Evolutionary conservation across 768 basidiomycete species (phyloP).

Genomic region (Baorangia bicolor): DNA sequence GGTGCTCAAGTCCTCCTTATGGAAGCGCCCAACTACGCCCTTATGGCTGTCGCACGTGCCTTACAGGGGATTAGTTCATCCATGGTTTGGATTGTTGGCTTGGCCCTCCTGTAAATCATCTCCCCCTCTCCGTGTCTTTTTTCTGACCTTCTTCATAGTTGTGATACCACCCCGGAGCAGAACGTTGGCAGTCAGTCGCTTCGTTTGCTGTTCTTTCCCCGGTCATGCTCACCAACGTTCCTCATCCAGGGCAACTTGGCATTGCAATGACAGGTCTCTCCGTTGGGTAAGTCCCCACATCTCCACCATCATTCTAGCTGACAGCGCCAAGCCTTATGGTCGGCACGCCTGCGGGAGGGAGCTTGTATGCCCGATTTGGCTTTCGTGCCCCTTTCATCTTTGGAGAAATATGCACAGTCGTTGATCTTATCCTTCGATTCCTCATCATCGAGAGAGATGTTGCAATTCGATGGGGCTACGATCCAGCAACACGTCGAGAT

Average conservation of each 20-base stretch:
- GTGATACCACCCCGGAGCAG: slow-evolving; percentile 51
- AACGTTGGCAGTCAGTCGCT: slow-evolving; percentile 47
- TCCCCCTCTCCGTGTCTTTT: background rate
- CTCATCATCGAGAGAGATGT: slow-evolving; percentile 56
- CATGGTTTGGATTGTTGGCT: slow-evolving; percentile 60
- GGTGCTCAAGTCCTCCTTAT: slow-evolving; percentile 61
- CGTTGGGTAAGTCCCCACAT: slow-evolving; percentile 41
- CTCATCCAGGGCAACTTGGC: slow-evolving; percentile 51
- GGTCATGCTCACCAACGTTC: background rate
- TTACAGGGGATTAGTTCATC: slow-evolving; percentile 61
- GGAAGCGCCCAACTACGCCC: slow-evolving; percentile 54
- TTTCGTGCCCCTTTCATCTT: slow-evolving; percentile 62
- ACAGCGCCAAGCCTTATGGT: slow-evolving; percentile 42
- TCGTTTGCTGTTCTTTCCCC: background rate
- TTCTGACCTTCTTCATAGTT: slow-evolving; percentile 38
- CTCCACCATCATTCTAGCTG: background rate
- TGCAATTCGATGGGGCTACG: slow-evolving; percentile 47
- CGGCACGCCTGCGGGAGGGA: slow-evolving; percentile 59
- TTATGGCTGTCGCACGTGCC: slow-evolving; percentile 59
- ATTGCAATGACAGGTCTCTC: slow-evolving; percentile 59
- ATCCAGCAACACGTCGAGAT: slow-evolving; percentile 33
- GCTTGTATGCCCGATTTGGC: slow-evolving; percentile 52
- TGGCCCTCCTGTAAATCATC: slow-evolving; percentile 51
- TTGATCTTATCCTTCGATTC: slow-evolving; percentile 56
- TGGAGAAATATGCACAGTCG: slow-evolving; percentile 41